Conservation (phyloP, 208 protist genomes). For the Acanthamoeba royreba region DNA sequence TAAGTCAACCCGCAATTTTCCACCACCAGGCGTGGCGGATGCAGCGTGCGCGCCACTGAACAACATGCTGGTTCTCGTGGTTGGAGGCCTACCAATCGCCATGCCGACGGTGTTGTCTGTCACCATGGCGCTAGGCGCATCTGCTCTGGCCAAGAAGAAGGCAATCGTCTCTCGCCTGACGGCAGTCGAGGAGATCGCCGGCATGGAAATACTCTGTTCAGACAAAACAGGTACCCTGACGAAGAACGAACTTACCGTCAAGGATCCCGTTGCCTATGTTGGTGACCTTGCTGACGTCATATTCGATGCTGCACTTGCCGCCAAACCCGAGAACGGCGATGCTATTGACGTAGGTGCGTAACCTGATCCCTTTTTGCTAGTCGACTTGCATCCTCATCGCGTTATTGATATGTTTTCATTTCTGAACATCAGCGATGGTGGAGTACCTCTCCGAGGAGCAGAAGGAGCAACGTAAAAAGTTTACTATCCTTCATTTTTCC, state of each 20-base stretch:
- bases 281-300: constrained; percentile 48
- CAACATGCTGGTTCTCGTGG: constrained; percentile 76
- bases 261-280: constrained; percentile 65
- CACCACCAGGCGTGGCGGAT: constrained; percentile 44
- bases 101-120: constrained; percentile 88
- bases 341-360: constrained; percentile 51
- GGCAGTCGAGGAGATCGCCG: constrained; percentile 83
- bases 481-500: not conserved
- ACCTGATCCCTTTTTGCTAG: not conserved
- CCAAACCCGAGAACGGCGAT: constrained; percentile 55
- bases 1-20: too few relatives aligned
- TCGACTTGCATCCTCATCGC: not conserved
- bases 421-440: constrained; percentile 15
- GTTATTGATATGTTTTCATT: not conserved
- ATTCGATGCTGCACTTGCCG: constrained; percentile 51
- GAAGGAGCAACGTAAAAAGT: not conserved
- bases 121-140: constrained; percentile 89
- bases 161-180: constrained; percentile 93
- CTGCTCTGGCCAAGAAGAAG: constrained; percentile 88
- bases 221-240: constrained; percentile 95
- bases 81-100: constrained; percentile 81
- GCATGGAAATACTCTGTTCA: constrained; percentile 90
- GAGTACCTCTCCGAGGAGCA: not conserved
- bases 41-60: constrained; percentile 57
- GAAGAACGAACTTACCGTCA: constrained; percentile 89